Percentiles rank a stretch among this genome's conserved stretches.
Conservation (phyloP, 192 early-diverging fungal species). For the Backusella macrospora region DNA sequence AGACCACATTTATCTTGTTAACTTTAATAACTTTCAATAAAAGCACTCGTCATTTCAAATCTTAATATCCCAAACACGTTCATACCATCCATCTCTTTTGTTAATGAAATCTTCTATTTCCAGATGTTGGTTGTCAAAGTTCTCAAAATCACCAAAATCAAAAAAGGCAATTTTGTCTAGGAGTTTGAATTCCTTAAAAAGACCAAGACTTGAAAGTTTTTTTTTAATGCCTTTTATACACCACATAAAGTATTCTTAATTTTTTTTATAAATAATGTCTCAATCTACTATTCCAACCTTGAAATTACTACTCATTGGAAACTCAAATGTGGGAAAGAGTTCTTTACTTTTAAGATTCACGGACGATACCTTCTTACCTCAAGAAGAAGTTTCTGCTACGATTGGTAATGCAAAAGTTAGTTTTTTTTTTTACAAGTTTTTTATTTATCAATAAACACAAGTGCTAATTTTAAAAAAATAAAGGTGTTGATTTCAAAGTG, state of each 20-base stretch:
- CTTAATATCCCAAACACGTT: too few species aligned
- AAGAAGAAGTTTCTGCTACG: slow-evolving; percentile 90
- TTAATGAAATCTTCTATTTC: too few species aligned
- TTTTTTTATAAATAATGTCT: slow-evolving; percentile 10
- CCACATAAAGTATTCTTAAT: not conserved
- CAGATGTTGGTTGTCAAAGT: too few species aligned
- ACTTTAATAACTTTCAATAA: too few species aligned
- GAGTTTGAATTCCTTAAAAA: too few species aligned
- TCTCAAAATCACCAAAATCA: too few species aligned
- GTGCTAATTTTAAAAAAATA: not conserved
- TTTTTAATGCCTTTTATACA: not conserved
- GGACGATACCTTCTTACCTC: slow-evolving; percentile 91
- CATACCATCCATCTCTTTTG: too few species aligned
- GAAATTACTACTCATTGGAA: slow-evolving; percentile 94
- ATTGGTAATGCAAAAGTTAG: slow-evolving; percentile 54
- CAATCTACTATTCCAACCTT: slow-evolving; percentile 65
- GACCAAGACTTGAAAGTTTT: too few species aligned
- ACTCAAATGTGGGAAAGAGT: slow-evolving; percentile 94
- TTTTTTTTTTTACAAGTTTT: not conserved
- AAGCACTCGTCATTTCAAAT: too few species aligned
- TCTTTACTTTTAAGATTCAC: slow-evolving; percentile 92
- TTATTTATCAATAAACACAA: not conserved
- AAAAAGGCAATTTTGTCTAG: not conserved
- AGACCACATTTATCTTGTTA: too few species aligned
- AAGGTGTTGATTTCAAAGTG: slow-evolving; percentile 99